A percentile compares a stretch with the other conserved stretches of the same genome.
Conservation (phyloP, 1,284 basidiomycete genomes). For the Moesziomyces antarcticus region DNA sequence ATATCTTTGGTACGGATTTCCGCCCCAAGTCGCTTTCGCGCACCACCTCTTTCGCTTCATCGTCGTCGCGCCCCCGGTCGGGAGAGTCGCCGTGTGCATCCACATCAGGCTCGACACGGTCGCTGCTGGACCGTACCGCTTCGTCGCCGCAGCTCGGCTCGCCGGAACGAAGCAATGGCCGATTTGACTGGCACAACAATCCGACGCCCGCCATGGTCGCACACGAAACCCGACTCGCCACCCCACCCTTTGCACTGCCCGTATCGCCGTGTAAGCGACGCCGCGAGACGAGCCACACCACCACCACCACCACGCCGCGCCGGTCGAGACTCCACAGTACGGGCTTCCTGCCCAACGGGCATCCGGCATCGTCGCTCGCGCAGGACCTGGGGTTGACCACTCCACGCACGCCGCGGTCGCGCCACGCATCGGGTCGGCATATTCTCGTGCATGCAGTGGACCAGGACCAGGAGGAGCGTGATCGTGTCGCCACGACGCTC, state of each 20-base stretch:
- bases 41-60: conserved; percentile 24
- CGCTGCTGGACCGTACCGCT: conserved; percentile 38
- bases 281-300: conserved; percentile 28
- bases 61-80: conserved; percentile 2
- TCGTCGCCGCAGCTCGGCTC: conserved; percentile 54
- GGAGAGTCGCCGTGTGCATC: not conserved
- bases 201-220: conserved; percentile 45
- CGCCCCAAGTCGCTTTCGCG: conserved; percentile 7
- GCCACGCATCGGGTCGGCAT: conserved; percentile 33
- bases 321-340: conserved; percentile 30
- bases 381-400: conserved; percentile 50
- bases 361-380: conserved; percentile 55
- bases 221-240: conserved; percentile 25
- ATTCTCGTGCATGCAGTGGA: conserved; percentile 16
- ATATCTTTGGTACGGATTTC: conserved; percentile 49
- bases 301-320: conserved; percentile 11
- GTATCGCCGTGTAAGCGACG: conserved; percentile 32
- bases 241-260: conserved; percentile 25
- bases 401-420: conserved; percentile 44
- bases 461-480: conserved; percentile 45
- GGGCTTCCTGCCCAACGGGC: conserved; percentile 52
- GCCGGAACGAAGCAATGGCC: conserved; percentile 40
- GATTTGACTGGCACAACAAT: conserved; percentile 52
- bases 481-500: conserved; percentile 41
- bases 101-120: conserved; percentile 5